A percentile compares a stretch with the other conserved stretches of the same genome.
Conservation (phyloP, 495 filamentous ascomycete genomes). For the Baudoinia panamericana region DNA sequence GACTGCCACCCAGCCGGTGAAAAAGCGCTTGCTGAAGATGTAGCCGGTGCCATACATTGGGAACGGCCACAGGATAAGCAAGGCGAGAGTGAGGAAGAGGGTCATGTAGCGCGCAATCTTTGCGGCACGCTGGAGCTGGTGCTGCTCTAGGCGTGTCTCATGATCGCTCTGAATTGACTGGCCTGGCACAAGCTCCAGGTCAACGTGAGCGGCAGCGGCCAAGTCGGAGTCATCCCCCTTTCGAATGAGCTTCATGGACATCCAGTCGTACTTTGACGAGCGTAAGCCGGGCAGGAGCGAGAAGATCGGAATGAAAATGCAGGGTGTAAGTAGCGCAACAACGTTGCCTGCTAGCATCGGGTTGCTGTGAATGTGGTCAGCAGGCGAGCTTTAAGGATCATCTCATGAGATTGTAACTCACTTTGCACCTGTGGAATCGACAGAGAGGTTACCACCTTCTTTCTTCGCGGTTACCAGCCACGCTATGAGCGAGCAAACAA, state of each 20-base stretch:
- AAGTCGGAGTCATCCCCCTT: slow-evolving; percentile 73
- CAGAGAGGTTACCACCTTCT: slow-evolving; percentile 57
- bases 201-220: slow-evolving; percentile 51
- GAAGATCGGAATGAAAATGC: slow-evolving; percentile 66
- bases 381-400: not conserved
- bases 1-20: slow-evolving; percentile 80
- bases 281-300: slow-evolving; percentile 51
- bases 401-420: slow-evolving; percentile 22
- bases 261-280: slow-evolving; percentile 78
- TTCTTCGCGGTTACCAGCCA: slow-evolving; percentile 86
- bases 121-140: slow-evolving; percentile 55
- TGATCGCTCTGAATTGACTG: slow-evolving; percentile 32
- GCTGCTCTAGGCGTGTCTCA: slow-evolving; percentile 46
- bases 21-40: slow-evolving; percentile 81
- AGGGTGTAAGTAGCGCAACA: slow-evolving; percentile 64
- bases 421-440: slow-evolving; percentile 66
- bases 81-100: slow-evolving; percentile 55
- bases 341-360: slow-evolving; percentile 85
- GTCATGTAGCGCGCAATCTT: slow-evolving; percentile 71
- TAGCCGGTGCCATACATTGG: slow-evolving; percentile 83
- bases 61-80: slow-evolving; percentile 88
- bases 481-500: slow-evolving; percentile 62
- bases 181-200: slow-evolving; percentile 56
- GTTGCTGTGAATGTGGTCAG: slow-evolving; percentile 33
- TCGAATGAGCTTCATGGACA: slow-evolving; percentile 71